A percentile compares a stretch with the other conserved stretches of the same genome.
phyloP scores from a whole-genome alignment of 176 grass and related monocot genomes.

The Puccinellia tenuiflora region DNA sequence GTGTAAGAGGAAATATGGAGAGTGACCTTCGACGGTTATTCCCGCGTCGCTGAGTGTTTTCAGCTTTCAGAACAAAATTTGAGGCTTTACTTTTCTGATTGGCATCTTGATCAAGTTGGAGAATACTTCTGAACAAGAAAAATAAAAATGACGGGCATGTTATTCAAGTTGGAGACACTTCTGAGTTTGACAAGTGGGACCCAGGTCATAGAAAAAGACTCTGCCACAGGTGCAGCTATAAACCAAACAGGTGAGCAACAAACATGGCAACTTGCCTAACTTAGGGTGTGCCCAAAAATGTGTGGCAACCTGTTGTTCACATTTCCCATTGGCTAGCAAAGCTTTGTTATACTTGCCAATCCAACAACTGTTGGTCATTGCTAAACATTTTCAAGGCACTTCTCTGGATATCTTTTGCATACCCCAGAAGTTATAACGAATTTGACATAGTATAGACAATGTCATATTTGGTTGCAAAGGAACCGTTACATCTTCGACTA shows the following conservation, averaged over 20 bases:
- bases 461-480: not conserved
- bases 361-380: not conserved
- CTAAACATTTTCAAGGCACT: not conserved
- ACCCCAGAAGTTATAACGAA: not conserved
- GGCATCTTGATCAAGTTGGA: constrained; percentile 9
- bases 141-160: not conserved
- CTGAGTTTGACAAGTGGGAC: not conserved
- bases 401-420: not conserved
- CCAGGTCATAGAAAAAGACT: not conserved
- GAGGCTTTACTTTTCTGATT: constrained; percentile 41
- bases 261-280: not conserved
- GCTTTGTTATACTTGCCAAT: not conserved
- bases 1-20: not conserved
- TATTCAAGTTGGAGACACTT: not conserved
- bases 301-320: not conserved
- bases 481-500: not conserved
- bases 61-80: constrained; percentile 75
- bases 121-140: too few species aligned
- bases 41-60: constrained; percentile 58
- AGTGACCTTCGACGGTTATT: constrained; percentile 49
- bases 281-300: not conserved
- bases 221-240: not conserved
- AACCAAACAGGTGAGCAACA: not conserved
- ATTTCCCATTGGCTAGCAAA: not conserved
- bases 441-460: not conserved